Conservation (phyloP, 306 rosid genomes). For the Glycine latifolia region DNA sequence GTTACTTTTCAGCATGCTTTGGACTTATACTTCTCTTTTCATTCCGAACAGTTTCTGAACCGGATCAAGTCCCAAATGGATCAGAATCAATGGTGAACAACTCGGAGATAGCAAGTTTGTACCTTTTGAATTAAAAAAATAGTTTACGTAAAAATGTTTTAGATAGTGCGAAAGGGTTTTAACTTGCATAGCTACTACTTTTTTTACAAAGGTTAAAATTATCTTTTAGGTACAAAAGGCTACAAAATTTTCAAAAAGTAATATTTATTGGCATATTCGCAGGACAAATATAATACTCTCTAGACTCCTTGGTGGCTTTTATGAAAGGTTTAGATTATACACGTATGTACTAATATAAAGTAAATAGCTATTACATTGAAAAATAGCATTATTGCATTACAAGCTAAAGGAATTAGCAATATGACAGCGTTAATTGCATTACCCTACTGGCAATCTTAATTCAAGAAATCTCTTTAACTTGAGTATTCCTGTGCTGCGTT, state of each 20-base stretch:
- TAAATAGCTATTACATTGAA: background rate
- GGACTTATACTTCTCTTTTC: background rate
- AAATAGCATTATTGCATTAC: background rate
- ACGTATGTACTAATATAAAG: no score
- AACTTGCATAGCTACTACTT: background rate
- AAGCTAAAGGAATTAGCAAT: background rate
- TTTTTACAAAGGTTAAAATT: background rate
- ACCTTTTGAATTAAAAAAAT: background rate
- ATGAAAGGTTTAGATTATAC: no score
- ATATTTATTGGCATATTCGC: background rate
- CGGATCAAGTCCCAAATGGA: background rate
- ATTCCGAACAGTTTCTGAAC: background rate
- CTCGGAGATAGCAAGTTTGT: background rate
- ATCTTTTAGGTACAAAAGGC: background rate
- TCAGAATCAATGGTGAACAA: conserved; percentile 20
- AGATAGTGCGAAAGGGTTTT: background rate
- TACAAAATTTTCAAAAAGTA: background rate
- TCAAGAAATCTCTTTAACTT: background rate
- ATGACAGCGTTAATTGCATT: background rate
- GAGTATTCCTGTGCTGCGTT: background rate
- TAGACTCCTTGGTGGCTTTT: background rate
- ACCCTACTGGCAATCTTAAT: background rate
- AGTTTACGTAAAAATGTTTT: background rate
- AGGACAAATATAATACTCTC: background rate
- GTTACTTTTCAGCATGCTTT: background rate